Percentiles rank a stretch among this genome's conserved stretches.
Conservation (phyloP, 208 protist genomes). For the Naegleria lovaniensis region DNA sequence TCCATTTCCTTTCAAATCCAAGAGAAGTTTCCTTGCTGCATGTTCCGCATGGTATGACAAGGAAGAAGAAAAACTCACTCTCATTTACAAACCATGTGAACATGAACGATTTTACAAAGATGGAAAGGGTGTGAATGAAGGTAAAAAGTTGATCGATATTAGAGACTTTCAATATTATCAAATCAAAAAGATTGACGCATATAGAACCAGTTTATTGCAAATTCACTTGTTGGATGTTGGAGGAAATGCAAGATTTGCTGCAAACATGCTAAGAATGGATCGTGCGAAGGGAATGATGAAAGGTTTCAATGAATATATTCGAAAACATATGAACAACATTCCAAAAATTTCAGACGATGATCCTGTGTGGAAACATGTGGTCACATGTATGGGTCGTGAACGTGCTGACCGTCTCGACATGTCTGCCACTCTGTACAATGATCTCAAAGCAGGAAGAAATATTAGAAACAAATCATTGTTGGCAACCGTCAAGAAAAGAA, state of each 20-base stretch:
- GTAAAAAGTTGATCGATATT: neutral
- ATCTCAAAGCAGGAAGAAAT: neutral
- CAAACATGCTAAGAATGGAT: neutral
- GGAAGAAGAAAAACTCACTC: neutral
- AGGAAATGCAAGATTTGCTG: neutral
- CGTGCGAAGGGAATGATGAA: neutral
- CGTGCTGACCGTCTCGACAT: neutral
- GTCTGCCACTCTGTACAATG: neutral
- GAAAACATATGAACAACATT: neutral
- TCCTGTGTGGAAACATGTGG: neutral
- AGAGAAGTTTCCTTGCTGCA: neutral
- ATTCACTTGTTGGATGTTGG: conserved; percentile 10
- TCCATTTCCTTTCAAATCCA: neutral
- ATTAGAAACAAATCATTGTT: neutral
- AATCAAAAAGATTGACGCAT: neutral
- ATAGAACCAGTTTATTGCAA: neutral
- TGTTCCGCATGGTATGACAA: neutral
- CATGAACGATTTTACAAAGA: neutral
- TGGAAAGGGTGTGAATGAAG: neutral
- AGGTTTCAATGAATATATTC: neutral
- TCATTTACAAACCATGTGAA: neutral
- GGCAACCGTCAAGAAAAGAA: neutral
- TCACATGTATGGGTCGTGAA: neutral
- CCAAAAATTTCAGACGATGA: neutral
- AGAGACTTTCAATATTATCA: neutral